Evolutionary conservation across 139 green algal genomes (phyloP).

Genomic region (Asterochloris erici): DNA sequence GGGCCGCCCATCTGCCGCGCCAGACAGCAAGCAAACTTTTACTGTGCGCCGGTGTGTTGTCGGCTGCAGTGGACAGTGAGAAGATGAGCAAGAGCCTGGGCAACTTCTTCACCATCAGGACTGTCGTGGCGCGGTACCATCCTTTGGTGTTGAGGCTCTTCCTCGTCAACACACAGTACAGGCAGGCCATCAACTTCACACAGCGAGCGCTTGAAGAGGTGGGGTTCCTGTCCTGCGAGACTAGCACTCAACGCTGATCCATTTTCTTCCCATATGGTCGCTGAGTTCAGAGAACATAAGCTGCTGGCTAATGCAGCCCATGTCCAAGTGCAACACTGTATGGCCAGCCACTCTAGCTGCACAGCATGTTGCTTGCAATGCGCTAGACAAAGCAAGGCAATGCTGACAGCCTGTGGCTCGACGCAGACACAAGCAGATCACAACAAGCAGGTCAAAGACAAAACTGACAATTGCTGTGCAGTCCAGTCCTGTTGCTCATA

Average conservation of each 20-base stretch:
- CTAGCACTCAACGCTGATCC: no score
- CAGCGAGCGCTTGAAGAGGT: slow-evolving; percentile 75
- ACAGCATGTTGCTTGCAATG: neutral
- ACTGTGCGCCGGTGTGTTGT: neutral
- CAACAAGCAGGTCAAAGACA: neutral
- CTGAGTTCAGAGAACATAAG: no score
- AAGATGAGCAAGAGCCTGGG: slow-evolving; percentile 98
- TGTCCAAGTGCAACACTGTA: no score
- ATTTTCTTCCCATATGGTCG: no score
- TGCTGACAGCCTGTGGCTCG: no score
- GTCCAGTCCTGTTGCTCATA: neutral
- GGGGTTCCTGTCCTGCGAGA: neutral
- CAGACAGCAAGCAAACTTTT: no score
- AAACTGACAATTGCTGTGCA: no score
- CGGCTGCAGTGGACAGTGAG: slow-evolving; percentile 75
- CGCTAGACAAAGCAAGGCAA: neutral
- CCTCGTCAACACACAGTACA: slow-evolving; percentile 91
- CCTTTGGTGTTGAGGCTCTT: slow-evolving; percentile 89
- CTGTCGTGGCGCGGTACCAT: slow-evolving; percentile 81
- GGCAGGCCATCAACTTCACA: slow-evolving; percentile 90
- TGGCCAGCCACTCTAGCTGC: no score
- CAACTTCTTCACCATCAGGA: slow-evolving; percentile 98
- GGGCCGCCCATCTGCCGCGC: no score
- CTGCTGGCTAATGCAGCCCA: no score
- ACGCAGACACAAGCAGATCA: no score